Evolutionary conservation across 2,329 filamentous ascomycete species (phyloP), one percentile per base, ranked within the genome.

Genomic region (Arthrobotrys entomopaga): DNA sequence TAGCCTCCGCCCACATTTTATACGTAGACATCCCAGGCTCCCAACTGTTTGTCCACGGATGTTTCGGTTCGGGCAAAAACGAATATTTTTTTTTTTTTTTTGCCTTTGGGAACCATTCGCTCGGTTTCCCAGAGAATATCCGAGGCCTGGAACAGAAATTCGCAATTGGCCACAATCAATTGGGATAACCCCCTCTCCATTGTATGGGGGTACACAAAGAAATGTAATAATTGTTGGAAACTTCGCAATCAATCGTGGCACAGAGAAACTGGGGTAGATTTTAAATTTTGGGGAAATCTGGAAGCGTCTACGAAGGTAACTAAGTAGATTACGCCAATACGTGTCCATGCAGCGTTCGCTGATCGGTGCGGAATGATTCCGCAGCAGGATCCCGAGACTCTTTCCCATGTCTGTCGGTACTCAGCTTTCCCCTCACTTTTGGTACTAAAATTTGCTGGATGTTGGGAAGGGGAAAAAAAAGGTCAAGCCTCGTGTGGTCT

Each of bases 331-430:
- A 26, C 48, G 54, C 64, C 60, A 46, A 72, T 72, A 72, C 67
- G 67, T 72, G 67, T 65, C 60, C 59, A 72, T 72, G 67, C 60
- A 65, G 65, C 54, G 67, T 72, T 71, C 66, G 66, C 65, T 54
- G 67, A 59, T 65, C 57, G 42, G 20, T 49, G 54, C 67, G 67
- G 67, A 65, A 72, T 8, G 60, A 65, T 71, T 72, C 67, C 60
- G 54, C 54, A 58, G 40, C 13, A 52, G 24, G 24, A 26, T 26
- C 24, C 24, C 24, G 24, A 26, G 24, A 26, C 24, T 26, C 7
- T 26, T n/a, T n/a, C n/a, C n/a, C 24, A 26, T 7, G 24, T 26
- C 7, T 3, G 24, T 26, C 24, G 15, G n/a, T 49, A n/a, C 46
- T 19, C 19, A 11, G 15, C 19, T 19, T 49, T 16, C n/a, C 46